A percentile compares a stretch with the other conserved stretches of the same genome.
phyloP scores from a whole-genome alignment of 1,284 basidiomycete species.

The Rhodotorula sp. region DNA sequence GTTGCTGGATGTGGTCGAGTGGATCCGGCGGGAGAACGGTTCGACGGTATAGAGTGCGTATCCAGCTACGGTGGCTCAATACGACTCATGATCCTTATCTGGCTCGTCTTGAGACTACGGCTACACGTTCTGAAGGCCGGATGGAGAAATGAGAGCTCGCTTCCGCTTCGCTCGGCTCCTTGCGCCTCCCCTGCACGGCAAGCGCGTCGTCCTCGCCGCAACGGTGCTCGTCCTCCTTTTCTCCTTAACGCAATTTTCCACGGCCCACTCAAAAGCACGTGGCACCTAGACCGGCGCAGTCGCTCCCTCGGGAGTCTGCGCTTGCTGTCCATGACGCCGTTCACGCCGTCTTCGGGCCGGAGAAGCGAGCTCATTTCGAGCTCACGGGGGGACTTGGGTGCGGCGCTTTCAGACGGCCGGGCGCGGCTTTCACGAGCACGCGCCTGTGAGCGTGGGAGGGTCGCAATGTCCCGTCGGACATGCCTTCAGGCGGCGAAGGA shows the following conservation, averaged over 20 bases:
- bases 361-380: conserved; percentile 2
- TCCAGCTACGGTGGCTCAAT: background rate
- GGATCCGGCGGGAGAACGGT: conserved; percentile 7
- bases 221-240: background rate
- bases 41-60: background rate
- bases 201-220: no score
- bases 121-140: no score
- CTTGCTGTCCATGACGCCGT: conserved; percentile 5
- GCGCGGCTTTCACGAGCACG: conserved; percentile 22
- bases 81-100: no score
- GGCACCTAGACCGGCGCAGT: conserved; percentile 9
- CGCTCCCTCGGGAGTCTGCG: no score
- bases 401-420: conserved; percentile 1
- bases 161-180: no score
- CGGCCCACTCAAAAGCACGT: conserved; percentile 35
- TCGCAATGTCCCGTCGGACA: conserved; percentile 40
- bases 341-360: conserved; percentile 29
- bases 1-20: conserved; percentile 14
- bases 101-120: background rate
- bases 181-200: no score
- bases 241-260: conserved; percentile 22
- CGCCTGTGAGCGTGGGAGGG: conserved; percentile 36
- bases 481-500: background rate
- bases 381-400: background rate
- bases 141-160: no score